A percentile compares a stretch with the other conserved stretches of the same genome.
phyloP scores from a whole-genome alignment of 2,329 filamentous ascomycete species.

The Monilinia polystroma region DNA sequence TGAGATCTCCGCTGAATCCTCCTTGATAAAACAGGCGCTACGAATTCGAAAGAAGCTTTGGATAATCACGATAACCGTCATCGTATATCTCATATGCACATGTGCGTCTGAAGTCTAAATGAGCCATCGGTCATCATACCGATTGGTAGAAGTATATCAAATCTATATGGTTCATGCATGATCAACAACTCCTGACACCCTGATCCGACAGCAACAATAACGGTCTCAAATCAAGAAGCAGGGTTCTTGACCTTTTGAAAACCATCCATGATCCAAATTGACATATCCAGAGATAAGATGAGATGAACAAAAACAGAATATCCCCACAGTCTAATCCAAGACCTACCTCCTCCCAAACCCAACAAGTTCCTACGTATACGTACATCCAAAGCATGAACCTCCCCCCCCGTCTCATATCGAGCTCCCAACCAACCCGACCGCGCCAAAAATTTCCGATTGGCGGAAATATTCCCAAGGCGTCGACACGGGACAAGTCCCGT shows the following conservation, averaged over 20 bases:
- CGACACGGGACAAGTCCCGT: constrained; percentile 13
- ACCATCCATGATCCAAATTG: background rate
- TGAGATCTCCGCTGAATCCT: background rate
- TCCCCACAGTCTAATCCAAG: background rate
- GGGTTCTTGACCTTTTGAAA: background rate
- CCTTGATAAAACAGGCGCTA: background rate
- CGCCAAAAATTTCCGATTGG: background rate
- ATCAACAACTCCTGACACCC: background rate
- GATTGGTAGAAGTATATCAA: background rate
- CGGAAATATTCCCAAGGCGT: background rate
- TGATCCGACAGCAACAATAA: background rate
- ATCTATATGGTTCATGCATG: background rate
- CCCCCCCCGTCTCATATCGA: background rate
- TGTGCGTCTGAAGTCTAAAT: background rate
- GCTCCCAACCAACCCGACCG: background rate
- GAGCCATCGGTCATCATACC: background rate
- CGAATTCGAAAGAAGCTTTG: background rate
- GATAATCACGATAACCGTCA: background rate
- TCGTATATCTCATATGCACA: background rate
- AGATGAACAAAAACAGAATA: constrained; percentile 8
- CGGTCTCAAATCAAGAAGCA: constrained; percentile 3
- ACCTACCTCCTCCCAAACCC: background rate
- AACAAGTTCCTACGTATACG: background rate
- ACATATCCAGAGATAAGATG: constrained; percentile 5
- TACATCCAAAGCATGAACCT: constrained; percentile 1